Evolutionary conservation across 768 basidiomycete genomes (phyloP), one percentile per base, ranked within the genome.

Genomic region (Lactarius akahatsu): DNA sequence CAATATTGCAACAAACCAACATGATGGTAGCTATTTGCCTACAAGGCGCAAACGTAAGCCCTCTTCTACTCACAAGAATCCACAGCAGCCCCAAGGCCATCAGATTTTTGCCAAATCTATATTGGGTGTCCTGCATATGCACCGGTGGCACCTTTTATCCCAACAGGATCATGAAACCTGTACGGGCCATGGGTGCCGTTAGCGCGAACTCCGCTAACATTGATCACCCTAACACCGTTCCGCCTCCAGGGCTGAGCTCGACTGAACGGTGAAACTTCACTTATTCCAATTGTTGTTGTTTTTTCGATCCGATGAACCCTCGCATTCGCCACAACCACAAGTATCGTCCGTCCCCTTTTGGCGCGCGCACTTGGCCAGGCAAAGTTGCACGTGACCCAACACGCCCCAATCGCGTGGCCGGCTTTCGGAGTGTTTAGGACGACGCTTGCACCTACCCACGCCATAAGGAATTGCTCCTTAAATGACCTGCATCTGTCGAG

Each of bases 381-480:
- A 56, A 13, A 1, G 1, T 30, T 16, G 41, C 66, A 67, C 66
- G 66, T 67, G 66, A 67, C 28, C n/a, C 34, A 63, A 67, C 66
- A 67, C 66, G 66, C 66, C 62, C 45, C 7, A 13, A 23, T 58
- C 66, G 63, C 66, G 58, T 67, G 66, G 57, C 65, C 61, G 61
- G 50, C 5, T 18, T 30, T 43, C 66, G 66, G 65, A 63, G 65
- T 62, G 66, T 34, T 54, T 41, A 3, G 38, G 57, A 57, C 60
- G 57, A 67, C 57, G 32, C 57, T 32, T 63, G 59, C 52, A 63
- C 10, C 52, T 32, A 36, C 57, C 40, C 61, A 66, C 26, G 62
- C 62, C 58, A 67, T 63, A 43, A 13, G n/a, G 66, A 55, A 45
- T 55, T 63, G 58, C 62, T 26, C 58, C 58, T 54, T 16, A 45